phyloP scores from a whole-genome alignment of 129 eudicot species.

The Lactuca saligna region DNA sequence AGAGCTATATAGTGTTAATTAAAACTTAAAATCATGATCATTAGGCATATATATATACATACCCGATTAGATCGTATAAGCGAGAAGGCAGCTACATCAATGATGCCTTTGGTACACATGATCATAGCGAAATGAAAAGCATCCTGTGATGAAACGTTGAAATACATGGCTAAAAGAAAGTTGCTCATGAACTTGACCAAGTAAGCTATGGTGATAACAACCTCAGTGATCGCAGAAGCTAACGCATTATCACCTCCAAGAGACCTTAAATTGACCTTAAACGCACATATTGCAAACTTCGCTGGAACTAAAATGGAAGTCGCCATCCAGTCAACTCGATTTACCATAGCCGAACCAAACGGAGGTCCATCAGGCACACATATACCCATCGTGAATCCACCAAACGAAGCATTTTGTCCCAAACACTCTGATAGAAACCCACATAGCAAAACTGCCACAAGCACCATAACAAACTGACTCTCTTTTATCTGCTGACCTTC shows the following conservation, averaged over 20 bases:
- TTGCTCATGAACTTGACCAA: conserved; percentile 49
- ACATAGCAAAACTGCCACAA: conserved; percentile 36
- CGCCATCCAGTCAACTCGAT: conserved; percentile 47
- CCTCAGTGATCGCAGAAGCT: conserved; percentile 25
- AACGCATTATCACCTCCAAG: conserved; percentile 24
- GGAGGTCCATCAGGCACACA: conserved; percentile 67
- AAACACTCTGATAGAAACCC: conserved; percentile 46
- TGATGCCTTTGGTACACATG: conserved; percentile 70
- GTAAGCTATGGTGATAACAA: conserved; percentile 38
- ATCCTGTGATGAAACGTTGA: conserved; percentile 39
- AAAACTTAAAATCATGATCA: too few relatives aligned
- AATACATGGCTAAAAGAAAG: conserved; percentile 37
- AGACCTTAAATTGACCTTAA: conserved; percentile 27
- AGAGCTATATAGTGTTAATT: background rate
- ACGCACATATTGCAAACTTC: conserved; percentile 42
- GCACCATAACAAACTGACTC: conserved; percentile 35
- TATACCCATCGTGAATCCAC: conserved; percentile 50
- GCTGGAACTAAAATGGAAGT: conserved; percentile 55
- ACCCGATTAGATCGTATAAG: conserved; percentile 39
- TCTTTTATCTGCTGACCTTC: conserved; percentile 50
- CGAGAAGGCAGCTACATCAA: conserved; percentile 42
- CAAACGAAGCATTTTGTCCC: conserved; percentile 42
- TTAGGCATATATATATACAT: background rate
- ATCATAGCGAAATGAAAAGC: conserved; percentile 50
- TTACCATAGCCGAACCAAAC: conserved; percentile 46